Evolutionary conservation across 2,329 filamentous ascomycete genomes (phyloP), one percentile per base, ranked within the genome.

Genomic region (Calonectria crousiana): DNA sequence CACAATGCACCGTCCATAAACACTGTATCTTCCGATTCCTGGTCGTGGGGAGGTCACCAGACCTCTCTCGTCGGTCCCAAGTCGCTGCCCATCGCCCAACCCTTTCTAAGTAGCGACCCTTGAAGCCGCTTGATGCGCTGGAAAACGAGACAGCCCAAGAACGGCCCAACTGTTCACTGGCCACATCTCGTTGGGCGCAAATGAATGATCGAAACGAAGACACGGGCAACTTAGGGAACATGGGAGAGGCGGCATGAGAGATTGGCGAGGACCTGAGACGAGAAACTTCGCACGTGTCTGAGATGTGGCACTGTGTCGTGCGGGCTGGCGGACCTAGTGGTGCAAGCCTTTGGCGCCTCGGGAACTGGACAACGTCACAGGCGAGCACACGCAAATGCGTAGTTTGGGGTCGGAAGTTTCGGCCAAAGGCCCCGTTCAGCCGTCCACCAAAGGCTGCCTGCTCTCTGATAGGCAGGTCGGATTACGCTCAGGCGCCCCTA

Each of bases 11-110:
- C 2, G 69, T 67, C 30, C 16, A 8, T 2, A 34, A 6, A 16
- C 64, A 72, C 69, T 52, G 71, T 69, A 69, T 73, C 71, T 73
- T 73, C 66, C 66, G 71, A 73, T 73, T 64, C 56, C 49, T 23
- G 49, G 34, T 20, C 64, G 47, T 52, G 16, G 36, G 32, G 34
- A 10, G 58, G 71, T 73, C 71, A 73, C 49, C 71, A 66, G 66
- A 69, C 66, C 30, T 49, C 58, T 34, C 34, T 41, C 34, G 41
- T 52, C 23, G 70, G 56, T 69, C 47, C 71, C 18, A 13, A 30
- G 14, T 62, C 56, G 56, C 56, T 71, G 51, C n/a, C n/a, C 51
- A 56, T 73, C 38, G 58, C 71, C 71, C 66, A 73, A 56, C 30
- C 71, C 66, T 47, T 68, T 69, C 66, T 44, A 11, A 65, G 53